Conservation (phyloP, 2,329 filamentous ascomycete species). For the Botrytis pseudocinerea region DNA sequence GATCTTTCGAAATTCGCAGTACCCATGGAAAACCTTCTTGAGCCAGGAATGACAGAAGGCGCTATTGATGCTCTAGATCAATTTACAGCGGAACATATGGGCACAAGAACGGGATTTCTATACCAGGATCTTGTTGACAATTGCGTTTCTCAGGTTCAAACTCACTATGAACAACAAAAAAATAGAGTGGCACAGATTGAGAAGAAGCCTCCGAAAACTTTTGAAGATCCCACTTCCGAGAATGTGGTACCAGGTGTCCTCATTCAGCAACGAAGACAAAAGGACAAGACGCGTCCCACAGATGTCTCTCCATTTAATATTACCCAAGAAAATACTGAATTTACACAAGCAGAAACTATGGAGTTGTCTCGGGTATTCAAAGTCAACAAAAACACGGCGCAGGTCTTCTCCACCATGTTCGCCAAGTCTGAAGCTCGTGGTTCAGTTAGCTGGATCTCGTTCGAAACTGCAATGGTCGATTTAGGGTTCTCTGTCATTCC, state of each 20-base stretch:
- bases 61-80: conserved; percentile 42
- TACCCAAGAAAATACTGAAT: conserved; percentile 15
- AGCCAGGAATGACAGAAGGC: conserved; percentile 43
- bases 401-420: conserved; percentile 43
- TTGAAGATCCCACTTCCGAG: conserved; percentile 27
- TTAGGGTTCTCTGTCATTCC: conserved; percentile 46
- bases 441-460: conserved; percentile 33
- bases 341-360: background rate
- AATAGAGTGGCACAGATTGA: conserved; percentile 29
- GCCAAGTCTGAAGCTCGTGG: conserved; percentile 30
- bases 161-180: conserved; percentile 36
- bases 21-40: conserved; percentile 47
- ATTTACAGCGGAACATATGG: conserved; percentile 44
- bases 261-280: conserved; percentile 44
- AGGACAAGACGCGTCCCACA: conserved; percentile 48
- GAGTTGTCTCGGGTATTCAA: conserved; percentile 34
- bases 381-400: conserved; percentile 44
- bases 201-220: background rate
- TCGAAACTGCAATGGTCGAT: conserved; percentile 46
- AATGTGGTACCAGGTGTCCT: conserved; percentile 31
- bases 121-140: conserved; percentile 48
- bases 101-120: conserved; percentile 46
- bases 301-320: conserved; percentile 43
- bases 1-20: conserved; percentile 46
- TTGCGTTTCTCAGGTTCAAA: conserved; percentile 42